A percentile compares a stretch with the other conserved stretches of the same genome.
Evolutionary conservation across 1,284 basidiomycete genomes (phyloP).

Genomic region (Ustilago bromivora): DNA sequence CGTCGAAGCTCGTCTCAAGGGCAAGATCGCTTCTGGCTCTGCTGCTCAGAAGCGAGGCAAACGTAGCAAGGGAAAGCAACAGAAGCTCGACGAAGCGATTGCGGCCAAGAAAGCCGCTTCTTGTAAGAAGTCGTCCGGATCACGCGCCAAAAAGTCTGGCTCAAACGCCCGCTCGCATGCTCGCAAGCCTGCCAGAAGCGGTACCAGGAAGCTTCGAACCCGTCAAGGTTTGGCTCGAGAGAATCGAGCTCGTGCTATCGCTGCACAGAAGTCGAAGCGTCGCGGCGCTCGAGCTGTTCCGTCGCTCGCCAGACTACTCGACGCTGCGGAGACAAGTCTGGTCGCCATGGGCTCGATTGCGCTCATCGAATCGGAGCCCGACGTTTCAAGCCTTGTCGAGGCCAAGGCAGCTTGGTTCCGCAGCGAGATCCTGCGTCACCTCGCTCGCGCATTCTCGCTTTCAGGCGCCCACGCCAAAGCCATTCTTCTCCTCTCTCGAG

Average conservation of each 20-base stretch:
- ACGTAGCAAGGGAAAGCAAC: conserved; percentile 40
- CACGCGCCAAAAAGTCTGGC: conserved; percentile 42
- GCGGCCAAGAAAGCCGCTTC: conserved; percentile 30
- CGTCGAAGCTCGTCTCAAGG: conserved; percentile 46
- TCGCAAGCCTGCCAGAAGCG: conserved; percentile 57
- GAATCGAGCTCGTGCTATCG: conserved; percentile 47
- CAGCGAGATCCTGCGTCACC: conserved; percentile 58
- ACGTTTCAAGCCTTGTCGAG: conserved; percentile 65
- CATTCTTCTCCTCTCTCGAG: conserved; percentile 62
- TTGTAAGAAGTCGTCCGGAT: conserved; percentile 45
- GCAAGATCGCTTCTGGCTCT: conserved; percentile 19
- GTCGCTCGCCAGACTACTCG: conserved; percentile 64
- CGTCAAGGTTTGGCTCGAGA: conserved; percentile 33
- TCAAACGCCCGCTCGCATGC: conserved; percentile 18
- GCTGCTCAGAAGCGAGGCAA: conserved; percentile 27
- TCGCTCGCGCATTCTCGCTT: conserved; percentile 61
- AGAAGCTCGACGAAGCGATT: conserved; percentile 26
- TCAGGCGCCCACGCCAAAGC: conserved; percentile 56
- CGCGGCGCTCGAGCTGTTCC: conserved; percentile 62
- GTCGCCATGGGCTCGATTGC: conserved; percentile 59
- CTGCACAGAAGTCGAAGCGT: conserved; percentile 51
- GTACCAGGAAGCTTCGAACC: conserved; percentile 45
- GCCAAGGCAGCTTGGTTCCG: conserved; percentile 67
- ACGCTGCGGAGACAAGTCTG: conserved; percentile 61
- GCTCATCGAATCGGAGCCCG: conserved; percentile 66